Conservation (phyloP, 2,329 filamentous ascomycete genomes). For the Fusarium verticillioides region DNA sequence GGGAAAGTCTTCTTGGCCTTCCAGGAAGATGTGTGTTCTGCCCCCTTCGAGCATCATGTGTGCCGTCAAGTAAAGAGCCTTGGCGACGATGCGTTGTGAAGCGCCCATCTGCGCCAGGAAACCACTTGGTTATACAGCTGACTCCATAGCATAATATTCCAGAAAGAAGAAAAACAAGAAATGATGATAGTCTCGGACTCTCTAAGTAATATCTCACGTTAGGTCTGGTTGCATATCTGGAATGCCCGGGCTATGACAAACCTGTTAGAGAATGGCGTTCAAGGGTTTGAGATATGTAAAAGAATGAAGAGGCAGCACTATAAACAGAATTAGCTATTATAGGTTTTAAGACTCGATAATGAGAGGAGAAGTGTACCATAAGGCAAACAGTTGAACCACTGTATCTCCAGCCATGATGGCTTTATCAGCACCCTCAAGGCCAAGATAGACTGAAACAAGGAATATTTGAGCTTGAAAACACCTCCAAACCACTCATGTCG, state of each 20-base stretch:
- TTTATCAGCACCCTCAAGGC: constrained; percentile 5
- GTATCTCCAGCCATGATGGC: constrained; percentile 37
- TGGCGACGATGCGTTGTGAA: constrained; percentile 51
- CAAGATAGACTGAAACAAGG: constrained; percentile 16
- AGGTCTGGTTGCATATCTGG: neutral
- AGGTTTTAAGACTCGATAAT: neutral
- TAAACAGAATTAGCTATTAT: neutral
- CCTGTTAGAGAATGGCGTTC: constrained; percentile 62
- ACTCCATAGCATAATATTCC: constrained; percentile 54
- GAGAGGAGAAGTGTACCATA: constrained; percentile 30
- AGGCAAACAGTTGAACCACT: constrained; percentile 39
- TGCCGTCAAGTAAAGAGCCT: constrained; percentile 34
- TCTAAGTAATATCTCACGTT: constrained; percentile 48
- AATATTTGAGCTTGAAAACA: constrained; percentile 16
- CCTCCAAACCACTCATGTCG: constrained; percentile 23
- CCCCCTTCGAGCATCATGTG: constrained; percentile 48
- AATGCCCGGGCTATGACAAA: constrained; percentile 40
- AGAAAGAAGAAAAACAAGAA: constrained; percentile 59
- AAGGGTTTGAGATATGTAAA: constrained; percentile 59
- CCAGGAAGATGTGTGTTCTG: constrained; percentile 53
- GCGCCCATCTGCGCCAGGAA: constrained; percentile 59
- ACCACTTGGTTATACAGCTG: constrained; percentile 57
- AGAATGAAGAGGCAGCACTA: constrained; percentile 60
- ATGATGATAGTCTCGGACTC: constrained; percentile 59
- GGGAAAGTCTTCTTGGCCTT: constrained; percentile 59